phyloP scores from a whole-genome alignment of 202 grass and related monocot species.

The Thinopyrum obtusiflorum region DNA sequence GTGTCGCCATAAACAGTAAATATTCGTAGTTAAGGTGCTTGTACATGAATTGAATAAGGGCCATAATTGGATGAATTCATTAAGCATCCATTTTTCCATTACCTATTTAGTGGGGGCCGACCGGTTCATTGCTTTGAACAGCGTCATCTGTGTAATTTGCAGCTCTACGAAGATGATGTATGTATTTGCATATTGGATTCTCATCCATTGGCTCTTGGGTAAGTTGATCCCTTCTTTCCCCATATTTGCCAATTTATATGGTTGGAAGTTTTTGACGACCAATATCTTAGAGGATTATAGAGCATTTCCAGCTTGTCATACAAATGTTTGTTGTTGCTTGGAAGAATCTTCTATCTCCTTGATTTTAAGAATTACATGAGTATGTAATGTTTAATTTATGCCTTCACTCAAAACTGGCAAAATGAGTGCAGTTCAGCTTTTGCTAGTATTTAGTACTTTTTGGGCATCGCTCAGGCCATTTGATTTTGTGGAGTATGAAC shows the following conservation, averaged over 20 bases:
- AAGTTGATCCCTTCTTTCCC: slow-evolving; percentile 16
- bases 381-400: not conserved
- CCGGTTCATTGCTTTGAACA: not conserved
- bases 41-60: not conserved
- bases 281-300: not conserved
- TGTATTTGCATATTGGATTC: slow-evolving; percentile 90
- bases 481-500: not conserved
- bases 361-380: not conserved
- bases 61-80: not conserved
- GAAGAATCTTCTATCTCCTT: not conserved
- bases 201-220: slow-evolving; percentile 72
- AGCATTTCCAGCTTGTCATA: not conserved
- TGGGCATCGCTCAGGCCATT: not conserved
- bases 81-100: not conserved
- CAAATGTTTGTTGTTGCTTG: not conserved
- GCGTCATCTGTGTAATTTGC: not conserved
- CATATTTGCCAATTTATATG: not conserved
- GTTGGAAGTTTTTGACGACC: not conserved
- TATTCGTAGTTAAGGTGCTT: not conserved
- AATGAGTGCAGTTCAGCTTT: not conserved
- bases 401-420: not conserved
- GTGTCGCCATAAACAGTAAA: not conserved
- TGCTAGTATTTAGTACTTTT: not conserved
- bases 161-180: slow-evolving; percentile 92
- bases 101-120: not conserved